Evolutionary conservation across 805 yeast genomes (phyloP).

Genomic region (Candida sanyiensis): DNA sequence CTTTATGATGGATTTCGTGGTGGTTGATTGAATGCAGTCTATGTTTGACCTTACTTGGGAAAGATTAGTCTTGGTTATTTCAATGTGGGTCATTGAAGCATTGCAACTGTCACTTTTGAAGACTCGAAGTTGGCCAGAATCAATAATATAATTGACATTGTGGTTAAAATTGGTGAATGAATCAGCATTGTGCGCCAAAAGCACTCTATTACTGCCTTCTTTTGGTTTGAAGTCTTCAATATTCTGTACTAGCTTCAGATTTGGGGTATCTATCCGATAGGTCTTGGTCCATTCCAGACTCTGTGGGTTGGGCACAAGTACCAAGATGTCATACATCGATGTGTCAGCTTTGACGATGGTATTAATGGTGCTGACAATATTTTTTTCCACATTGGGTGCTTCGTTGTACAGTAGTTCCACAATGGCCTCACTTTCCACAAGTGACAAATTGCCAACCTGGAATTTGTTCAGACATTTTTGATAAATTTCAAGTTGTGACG

Average conservation of each 20-base stretch:
- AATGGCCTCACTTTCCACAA: conserved; percentile 47
- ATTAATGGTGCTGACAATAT: conserved; percentile 60
- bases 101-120: conserved; percentile 4
- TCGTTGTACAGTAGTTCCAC: conserved; percentile 95
- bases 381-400: conserved; percentile 85
- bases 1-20: not conserved
- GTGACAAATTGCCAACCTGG: not conserved
- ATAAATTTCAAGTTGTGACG: not conserved
- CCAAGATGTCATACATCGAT: conserved; percentile 1
- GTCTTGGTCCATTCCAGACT: not conserved
- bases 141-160: conserved; percentile 6
- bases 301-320: conserved; percentile 1
- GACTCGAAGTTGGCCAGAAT: conserved; percentile 2
- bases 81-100: conserved; percentile 1
- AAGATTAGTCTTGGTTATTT: not conserved
- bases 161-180: not conserved
- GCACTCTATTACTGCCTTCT: not conserved
- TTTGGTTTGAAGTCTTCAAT: conserved; percentile 4
- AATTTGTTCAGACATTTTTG: not conserved
- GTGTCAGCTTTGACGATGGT: conserved; percentile 1
- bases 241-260: conserved; percentile 2
- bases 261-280: not conserved
- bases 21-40: not conserved
- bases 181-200: conserved; percentile 3
- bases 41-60: not conserved